phyloP scores from a whole-genome alignment of 768 basidiomycete species.

The Boletus sp. region DNA sequence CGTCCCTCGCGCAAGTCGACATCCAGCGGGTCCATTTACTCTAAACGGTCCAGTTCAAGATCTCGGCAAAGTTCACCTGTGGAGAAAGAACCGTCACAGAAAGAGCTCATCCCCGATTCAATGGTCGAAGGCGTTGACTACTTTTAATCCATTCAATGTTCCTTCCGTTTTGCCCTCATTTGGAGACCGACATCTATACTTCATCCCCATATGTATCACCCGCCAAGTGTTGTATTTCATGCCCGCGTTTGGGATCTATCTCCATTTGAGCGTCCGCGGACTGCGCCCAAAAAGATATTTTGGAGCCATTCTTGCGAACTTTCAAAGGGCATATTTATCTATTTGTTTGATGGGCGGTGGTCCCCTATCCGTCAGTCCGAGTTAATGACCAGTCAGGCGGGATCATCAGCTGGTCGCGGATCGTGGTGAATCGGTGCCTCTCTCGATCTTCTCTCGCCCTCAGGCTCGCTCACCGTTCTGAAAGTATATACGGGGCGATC shows the following conservation, averaged over 20 bases:
- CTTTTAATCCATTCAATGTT: constrained; percentile 30
- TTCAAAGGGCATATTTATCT: neutral
- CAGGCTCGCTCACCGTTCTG: neutral
- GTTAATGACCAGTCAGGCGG: neutral
- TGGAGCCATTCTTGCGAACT: neutral
- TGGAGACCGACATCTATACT: neutral
- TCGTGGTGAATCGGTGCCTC: neutral
- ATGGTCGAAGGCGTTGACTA: constrained; percentile 35
- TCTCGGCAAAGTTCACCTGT: constrained; percentile 1
- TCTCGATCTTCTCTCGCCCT: no score
- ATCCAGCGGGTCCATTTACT: neutral
- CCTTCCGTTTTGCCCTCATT: neutral
- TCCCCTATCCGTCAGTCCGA: constrained; percentile 6
- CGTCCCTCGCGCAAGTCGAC: constrained; percentile 4
- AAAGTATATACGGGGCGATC: neutral
- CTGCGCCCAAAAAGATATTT: neutral
- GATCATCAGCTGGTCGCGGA: neutral
- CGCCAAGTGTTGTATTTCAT: constrained; percentile 2
- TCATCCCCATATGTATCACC: constrained; percentile 7
- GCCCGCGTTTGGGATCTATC: neutral
- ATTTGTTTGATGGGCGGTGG: constrained; percentile 7
- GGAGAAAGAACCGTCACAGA: neutral
- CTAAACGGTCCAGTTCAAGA: constrained; percentile 7
- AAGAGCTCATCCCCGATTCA: neutral
- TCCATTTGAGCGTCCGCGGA: constrained; percentile 2